Evolutionary conservation across 139 green algal genomes (phyloP).

Genomic region (Nannochloris sp.): DNA sequence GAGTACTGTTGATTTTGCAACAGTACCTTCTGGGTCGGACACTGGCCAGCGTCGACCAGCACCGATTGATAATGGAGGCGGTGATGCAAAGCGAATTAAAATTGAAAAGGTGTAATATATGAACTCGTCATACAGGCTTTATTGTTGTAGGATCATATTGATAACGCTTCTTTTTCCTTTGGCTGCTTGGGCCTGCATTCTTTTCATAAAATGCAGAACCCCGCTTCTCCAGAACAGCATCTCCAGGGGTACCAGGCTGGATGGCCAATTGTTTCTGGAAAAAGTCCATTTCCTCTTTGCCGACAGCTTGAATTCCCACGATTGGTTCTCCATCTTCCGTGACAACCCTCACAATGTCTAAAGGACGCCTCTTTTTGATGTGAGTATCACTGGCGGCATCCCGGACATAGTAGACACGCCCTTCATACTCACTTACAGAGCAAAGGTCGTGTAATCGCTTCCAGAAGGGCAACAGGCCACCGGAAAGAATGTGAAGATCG

Average conservation of each 20-base stretch:
- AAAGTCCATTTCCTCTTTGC: conserved; percentile 15
- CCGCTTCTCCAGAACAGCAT: not conserved
- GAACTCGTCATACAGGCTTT: too few relatives aligned
- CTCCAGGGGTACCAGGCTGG: not conserved
- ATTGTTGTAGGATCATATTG: too few relatives aligned
- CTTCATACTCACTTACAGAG: not conserved
- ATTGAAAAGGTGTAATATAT: too few relatives aligned
- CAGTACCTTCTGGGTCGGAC: not conserved
- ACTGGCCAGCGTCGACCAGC: not conserved
- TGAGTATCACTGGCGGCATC: not conserved
- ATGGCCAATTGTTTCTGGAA: conserved; percentile 4
- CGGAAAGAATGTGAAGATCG: conserved; percentile 16
- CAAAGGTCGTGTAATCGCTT: not conserved
- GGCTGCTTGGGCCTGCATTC: too few relatives aligned
- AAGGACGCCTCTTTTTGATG: not conserved
- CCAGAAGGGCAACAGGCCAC: conserved; percentile 21
- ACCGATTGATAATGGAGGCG: not conserved
- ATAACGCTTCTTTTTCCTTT: too few relatives aligned
- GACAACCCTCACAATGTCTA: not conserved
- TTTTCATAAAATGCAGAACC: not conserved
- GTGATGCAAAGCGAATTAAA: too few relatives aligned
- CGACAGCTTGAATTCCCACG: conserved; percentile 15
- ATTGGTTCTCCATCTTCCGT: conserved; percentile 11
- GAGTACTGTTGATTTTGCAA: not conserved
- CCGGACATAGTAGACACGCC: not conserved